Percentiles rank a stretch among this genome's conserved stretches.
Conservation (phyloP, 441 rosid species). For the Populus hybrid region DNA sequence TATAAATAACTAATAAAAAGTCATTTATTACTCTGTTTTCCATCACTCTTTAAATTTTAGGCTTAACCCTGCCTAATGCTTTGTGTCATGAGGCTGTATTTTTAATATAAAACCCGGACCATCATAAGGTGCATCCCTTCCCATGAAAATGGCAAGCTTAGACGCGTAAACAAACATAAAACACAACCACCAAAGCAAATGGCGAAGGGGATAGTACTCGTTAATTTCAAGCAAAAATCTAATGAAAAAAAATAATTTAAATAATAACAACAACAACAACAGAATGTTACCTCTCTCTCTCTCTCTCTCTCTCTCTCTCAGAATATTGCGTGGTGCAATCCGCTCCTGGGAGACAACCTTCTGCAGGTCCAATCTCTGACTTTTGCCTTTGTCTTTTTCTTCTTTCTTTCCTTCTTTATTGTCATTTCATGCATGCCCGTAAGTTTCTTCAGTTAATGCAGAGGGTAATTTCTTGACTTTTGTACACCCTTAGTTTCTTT, state of each 20-base stretch:
- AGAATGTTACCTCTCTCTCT: conserved; percentile 20
- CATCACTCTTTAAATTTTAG: too few relatives aligned
- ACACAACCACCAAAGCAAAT: conserved; percentile 28
- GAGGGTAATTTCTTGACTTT: conserved; percentile 29
- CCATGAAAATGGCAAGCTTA: background rate
- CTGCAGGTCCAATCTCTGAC: conserved; percentile 29
- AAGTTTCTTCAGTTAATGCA: background rate
- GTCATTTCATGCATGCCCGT: background rate
- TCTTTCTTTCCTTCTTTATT: background rate
- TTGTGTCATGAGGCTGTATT: too few relatives aligned
- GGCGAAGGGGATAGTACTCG: conserved; percentile 14
- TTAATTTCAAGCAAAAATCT: conserved; percentile 15
- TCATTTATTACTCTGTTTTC: too few relatives aligned
- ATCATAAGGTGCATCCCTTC: background rate
- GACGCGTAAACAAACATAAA: background rate
- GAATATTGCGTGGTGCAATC: conserved; percentile 1
- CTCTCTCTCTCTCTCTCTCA: conserved; percentile 1
- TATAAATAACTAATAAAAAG: too few relatives aligned
- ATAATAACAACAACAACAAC: background rate
- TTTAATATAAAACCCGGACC: too few relatives aligned
- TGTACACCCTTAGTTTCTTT: background rate
- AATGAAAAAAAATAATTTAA: conserved; percentile 2
- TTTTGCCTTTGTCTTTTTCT: conserved; percentile 13
- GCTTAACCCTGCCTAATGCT: background rate
- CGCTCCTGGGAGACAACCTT: conserved; percentile 22